Conservation (phyloP, 306 rosid genomes). For the Coriaria nepalensis region DNA sequence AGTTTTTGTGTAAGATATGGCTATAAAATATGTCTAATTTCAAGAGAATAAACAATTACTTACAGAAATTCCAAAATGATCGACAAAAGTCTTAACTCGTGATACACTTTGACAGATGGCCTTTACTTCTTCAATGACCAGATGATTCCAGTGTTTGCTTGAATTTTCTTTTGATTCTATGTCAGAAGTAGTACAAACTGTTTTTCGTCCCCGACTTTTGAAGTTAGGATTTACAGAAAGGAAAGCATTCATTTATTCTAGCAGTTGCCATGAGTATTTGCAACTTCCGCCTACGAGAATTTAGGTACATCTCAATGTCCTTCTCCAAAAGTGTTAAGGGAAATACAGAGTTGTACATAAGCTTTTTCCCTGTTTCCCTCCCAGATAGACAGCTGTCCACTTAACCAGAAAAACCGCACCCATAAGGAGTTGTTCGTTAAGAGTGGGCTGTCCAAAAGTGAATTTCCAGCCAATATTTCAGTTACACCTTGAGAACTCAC, state of each 20-base stretch:
- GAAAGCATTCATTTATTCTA: constrained; percentile 44
- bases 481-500: constrained; percentile 25
- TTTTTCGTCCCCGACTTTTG: constrained; percentile 29
- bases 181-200: constrained; percentile 26
- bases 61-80: constrained; percentile 13
- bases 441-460: constrained; percentile 24
- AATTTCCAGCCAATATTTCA: constrained; percentile 21
- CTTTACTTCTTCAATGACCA: constrained; percentile 76
- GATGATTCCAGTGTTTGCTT: constrained; percentile 42
- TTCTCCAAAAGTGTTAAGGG: constrained; percentile 61
- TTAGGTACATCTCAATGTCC: constrained; percentile 61
- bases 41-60: constrained; percentile 1
- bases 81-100: constrained; percentile 62
- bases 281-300: constrained; percentile 67
- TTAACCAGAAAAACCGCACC: constrained; percentile 85
- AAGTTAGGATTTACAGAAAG: constrained; percentile 37
- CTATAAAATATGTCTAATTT: not conserved
- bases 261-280: constrained; percentile 71
- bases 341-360: constrained; percentile 50
- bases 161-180: constrained; percentile 48
- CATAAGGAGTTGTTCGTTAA: constrained; percentile 49
- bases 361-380: constrained; percentile 78
- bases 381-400: constrained; percentile 70
- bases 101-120: constrained; percentile 73
- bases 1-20: no score